These are phyloP conservation scores for Gigaspora rosea DNA, from an alignment of 192 early-diverging fungal species.

Conservation along the genomic window DNA sequence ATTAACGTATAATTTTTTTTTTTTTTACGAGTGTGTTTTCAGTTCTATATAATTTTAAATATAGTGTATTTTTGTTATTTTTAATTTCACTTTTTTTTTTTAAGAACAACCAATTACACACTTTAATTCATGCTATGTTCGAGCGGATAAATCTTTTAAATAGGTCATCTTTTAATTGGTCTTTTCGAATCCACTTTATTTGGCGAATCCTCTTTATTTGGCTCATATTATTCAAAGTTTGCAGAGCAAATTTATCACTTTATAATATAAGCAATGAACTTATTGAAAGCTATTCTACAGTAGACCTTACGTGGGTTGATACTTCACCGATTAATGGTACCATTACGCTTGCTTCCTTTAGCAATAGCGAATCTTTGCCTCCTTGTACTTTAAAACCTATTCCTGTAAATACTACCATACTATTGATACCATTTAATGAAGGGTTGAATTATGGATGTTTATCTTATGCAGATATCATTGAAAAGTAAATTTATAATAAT, in stretches of 20 bases:
- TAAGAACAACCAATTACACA: neutral
- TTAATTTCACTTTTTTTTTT: neutral
- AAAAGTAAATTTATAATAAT: neutral
- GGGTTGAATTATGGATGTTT: neutral
- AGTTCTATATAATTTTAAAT: too few species aligned
- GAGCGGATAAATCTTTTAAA: neutral
- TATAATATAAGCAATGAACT: neutral
- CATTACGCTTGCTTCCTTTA: neutral
- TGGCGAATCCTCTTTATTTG: neutral
- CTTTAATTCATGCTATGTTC: neutral
- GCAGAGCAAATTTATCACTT: neutral
- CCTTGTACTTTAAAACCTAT: neutral
- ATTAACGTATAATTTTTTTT: neutral
- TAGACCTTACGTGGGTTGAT: neutral
- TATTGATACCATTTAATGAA: slow-evolving; percentile 11
- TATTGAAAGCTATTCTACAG: neutral
- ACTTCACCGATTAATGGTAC: neutral
- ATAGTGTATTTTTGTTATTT: neutral
- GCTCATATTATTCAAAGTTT: neutral
- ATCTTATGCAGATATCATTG: slow-evolving; percentile 1
- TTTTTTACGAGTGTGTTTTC: too few species aligned
- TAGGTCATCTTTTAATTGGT: neutral
- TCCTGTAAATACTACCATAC: neutral
- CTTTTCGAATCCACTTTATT: neutral
- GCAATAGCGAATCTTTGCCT: neutral